Evolutionary conservation across 345 rosid genomes (phyloP).

Genomic region (Fremontodendron californicum): DNA sequence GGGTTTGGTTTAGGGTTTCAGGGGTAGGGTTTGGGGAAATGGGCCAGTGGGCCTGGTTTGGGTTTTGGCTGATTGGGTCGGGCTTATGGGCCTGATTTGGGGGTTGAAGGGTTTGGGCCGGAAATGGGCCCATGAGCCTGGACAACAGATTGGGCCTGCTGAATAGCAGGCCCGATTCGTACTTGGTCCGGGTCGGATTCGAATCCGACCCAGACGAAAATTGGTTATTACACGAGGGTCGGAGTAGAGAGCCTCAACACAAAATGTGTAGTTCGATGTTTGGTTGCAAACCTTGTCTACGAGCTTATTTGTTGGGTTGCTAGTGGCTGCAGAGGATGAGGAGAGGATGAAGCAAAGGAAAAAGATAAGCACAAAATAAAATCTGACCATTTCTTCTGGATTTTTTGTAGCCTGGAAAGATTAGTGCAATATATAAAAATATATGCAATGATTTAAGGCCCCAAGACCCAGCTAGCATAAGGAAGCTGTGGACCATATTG

Average conservation of each 20-base stretch:
- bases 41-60: too few relatives aligned
- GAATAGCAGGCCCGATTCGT: too few relatives aligned
- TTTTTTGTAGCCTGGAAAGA: not conserved
- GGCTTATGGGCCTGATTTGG: too few relatives aligned
- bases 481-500: not conserved
- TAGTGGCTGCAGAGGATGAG: not conserved
- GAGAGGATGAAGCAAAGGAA: conserved; percentile 1
- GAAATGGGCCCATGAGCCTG: too few relatives aligned
- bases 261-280: conserved; percentile 26
- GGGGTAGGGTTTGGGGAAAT: too few relatives aligned
- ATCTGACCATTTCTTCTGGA: not conserved
- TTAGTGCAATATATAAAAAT: not conserved
- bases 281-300: conserved; percentile 33
- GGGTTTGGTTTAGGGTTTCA: too few relatives aligned
- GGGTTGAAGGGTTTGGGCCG: too few relatives aligned
- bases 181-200: too few relatives aligned
- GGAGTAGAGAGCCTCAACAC: conserved; percentile 40
- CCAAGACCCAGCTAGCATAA: not conserved
- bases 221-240: too few relatives aligned
- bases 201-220: too few relatives aligned
- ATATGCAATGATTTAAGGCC: not conserved
- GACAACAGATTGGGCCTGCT: too few relatives aligned
- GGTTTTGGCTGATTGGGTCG: too few relatives aligned
- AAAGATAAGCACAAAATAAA: not conserved
- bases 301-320: conserved; percentile 7